Evolutionary conservation across 2,329 filamentous ascomycete species (phyloP).

Genomic region (Capronia coronata): DNA sequence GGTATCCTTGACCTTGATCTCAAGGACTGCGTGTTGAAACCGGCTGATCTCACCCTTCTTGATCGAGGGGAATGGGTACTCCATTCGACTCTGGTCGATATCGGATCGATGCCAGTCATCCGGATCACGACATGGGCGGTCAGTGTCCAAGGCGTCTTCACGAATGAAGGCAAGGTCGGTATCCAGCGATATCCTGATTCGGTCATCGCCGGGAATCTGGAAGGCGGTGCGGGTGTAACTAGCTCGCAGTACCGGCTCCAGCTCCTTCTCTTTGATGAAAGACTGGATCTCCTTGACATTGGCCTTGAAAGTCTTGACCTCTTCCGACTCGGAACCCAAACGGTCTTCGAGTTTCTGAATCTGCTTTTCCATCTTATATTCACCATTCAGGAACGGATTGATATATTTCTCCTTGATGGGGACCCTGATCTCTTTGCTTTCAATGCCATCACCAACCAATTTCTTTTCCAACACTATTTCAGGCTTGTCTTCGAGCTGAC

Average conservation of each 20-base stretch:
- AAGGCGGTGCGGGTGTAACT: conserved; percentile 94
- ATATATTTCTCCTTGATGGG: conserved; percentile 92
- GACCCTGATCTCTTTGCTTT: conserved; percentile 72
- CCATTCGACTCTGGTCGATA: conserved; percentile 74
- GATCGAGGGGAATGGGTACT: conserved; percentile 79
- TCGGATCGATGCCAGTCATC: conserved; percentile 86
- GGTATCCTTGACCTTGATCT: conserved; percentile 78
- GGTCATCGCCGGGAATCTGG: conserved; percentile 87
- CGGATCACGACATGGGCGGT: conserved; percentile 82
- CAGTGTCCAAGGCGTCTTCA: conserved; percentile 65
- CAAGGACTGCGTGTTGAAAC: conserved; percentile 84
- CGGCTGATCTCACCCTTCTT: conserved; percentile 84
- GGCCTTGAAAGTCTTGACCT: conserved; percentile 62
- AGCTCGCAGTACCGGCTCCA: conserved; percentile 80
- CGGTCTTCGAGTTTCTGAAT: conserved; percentile 76
- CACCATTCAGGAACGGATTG: conserved; percentile 73
- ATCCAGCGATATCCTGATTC: conserved; percentile 86
- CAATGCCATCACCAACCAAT: conserved; percentile 67
- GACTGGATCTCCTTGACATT: conserved; percentile 71
- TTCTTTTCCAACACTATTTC: conserved; percentile 88
- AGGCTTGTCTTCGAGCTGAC: conserved; percentile 68
- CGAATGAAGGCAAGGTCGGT: conserved; percentile 83
- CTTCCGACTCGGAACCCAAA: conserved; percentile 59
- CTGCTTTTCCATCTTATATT: conserved; percentile 89
- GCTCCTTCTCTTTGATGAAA: conserved; percentile 67